Conservation (phyloP, 176 grass and related monocot genomes). For the maize (Zea mays) region Zm-B73-REFERENCE-NAM-5.0 NC_050096.1:4847001-4847500, state of each 20-base stretch:
- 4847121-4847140: neutral
- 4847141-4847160: too few species aligned
- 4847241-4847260: neutral
- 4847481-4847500: neutral
- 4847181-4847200: neutral
- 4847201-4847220: neutral
- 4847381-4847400: neutral
- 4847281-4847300: neutral
- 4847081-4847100: neutral
- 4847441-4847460: neutral
- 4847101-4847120: neutral
- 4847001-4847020: neutral
- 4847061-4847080: neutral
- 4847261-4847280: constrained; percentile 34
- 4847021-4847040: neutral
- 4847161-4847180: neutral
- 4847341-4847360: neutral
- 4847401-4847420: constrained; percentile 41
- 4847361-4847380: neutral
- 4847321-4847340: neutral
- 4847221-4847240: neutral
- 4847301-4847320: neutral
- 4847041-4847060: neutral
- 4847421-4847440: constrained; percentile 40
- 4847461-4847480: neutral